Evolutionary conservation across 352 stramenopile genomes (phyloP).

Genomic region (Saprolegnia diclina): DNA sequence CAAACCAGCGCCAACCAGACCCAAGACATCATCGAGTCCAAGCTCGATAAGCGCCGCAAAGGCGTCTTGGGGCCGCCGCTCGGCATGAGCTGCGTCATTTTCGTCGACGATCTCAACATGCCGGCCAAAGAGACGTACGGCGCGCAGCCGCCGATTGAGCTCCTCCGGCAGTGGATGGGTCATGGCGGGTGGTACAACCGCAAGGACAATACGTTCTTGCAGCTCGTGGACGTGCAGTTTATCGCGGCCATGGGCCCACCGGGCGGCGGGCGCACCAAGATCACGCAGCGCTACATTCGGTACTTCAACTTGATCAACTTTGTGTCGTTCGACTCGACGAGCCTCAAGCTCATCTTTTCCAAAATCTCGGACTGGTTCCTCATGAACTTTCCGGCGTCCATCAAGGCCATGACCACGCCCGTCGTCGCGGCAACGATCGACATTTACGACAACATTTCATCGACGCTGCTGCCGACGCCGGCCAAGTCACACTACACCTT

Average conservation of each 20-base stretch:
- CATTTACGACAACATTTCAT: slow-evolving; percentile 89
- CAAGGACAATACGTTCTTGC: slow-evolving; percentile 89
- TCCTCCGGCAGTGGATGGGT: slow-evolving; percentile 92
- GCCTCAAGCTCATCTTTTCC: slow-evolving; percentile 81
- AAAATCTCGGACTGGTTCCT: slow-evolving; percentile 90
- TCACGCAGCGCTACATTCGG: slow-evolving; percentile 89
- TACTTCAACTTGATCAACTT: slow-evolving; percentile 94
- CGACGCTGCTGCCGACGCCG: slow-evolving; percentile 87
- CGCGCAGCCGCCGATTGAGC: slow-evolving; percentile 89
- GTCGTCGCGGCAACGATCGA: slow-evolving; percentile 86
- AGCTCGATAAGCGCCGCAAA: slow-evolving; percentile 92
- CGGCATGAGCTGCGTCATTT: slow-evolving; percentile 88
- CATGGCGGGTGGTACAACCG: slow-evolving; percentile 92
- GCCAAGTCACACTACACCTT: slow-evolving; percentile 94
- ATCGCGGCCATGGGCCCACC: slow-evolving; percentile 89
- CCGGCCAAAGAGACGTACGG: slow-evolving; percentile 92
- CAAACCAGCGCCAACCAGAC: slow-evolving; percentile 92
- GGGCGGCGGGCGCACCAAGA: slow-evolving; percentile 85
- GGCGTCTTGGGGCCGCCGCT: slow-evolving; percentile 86
- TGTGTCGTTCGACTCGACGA: slow-evolving; percentile 86
- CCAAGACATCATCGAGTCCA: slow-evolving; percentile 91
- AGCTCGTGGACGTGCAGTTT: slow-evolving; percentile 92
- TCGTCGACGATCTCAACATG: slow-evolving; percentile 95
- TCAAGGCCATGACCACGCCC: slow-evolving; percentile 67
- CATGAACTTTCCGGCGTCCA: slow-evolving; percentile 58